Base-by-base conservation (phyloP, 805 yeast species). In the Pichia californica region DNA sequence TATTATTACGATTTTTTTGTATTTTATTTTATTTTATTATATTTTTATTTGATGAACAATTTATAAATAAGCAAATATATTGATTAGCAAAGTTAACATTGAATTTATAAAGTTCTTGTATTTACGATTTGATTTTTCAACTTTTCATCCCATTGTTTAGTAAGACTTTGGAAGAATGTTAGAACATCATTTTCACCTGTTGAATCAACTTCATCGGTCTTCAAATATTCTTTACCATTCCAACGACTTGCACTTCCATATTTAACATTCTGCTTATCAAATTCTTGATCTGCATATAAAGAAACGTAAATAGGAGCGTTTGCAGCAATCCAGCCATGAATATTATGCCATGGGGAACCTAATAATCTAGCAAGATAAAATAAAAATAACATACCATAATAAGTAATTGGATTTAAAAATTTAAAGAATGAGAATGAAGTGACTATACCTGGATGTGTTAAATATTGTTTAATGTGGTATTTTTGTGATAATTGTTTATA, bases 361-460 rank as follows among this genome's bases (percentile, higher is more conserved):
- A 79, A 57, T 51, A 73, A 69, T 51, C 98, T 74, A 9, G 96
- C 94, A 7, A 88, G 33, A 61, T 88, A 88, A 58, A 93, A 93
- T 59, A 89, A 68, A 36, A 81, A 49, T 45, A 88, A 57, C 98
- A 93, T 93, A 11, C 95, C 94, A 51, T 83, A 79, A 58, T 78
- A 86, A 1, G 95, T 82, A 61, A 89, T 70, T 5, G 83, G 63
- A 58, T 88, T 88, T 59, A 93, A 72, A 53, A 74, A 85, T 52
- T 79, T 76, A 62, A 76, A 79, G 54, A 86, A 88, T 4, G 94
- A 83, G 48, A 81, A 81, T 41, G 94, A 83, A 19, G 83, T 82
- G 63, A 93, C 88, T 23, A 93, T 86, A 15, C 99, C 99, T 0
- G 99, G 99, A 47, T 93, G 96, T 5, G 85, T 79, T 28, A 91